phyloP scores from a whole-genome alignment of 1,284 basidiomycete genomes.

The Nidula niveotomentosa region DNA sequence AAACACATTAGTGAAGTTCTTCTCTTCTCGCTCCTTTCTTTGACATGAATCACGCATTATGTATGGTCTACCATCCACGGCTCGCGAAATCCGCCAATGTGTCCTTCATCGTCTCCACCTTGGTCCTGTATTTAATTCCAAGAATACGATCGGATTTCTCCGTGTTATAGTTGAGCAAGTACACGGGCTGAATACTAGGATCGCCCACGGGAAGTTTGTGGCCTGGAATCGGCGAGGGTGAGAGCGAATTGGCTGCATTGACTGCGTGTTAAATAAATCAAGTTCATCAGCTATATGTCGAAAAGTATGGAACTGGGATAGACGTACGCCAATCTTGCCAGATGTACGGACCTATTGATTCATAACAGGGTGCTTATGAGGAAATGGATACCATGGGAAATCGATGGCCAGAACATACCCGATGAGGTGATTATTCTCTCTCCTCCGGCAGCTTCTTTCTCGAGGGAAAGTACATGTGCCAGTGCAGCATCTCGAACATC shows the following conservation, averaged over 20 bases:
- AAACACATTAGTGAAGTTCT: no score
- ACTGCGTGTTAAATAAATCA: slow-evolving; percentile 10
- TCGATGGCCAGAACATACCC: slow-evolving; percentile 10
- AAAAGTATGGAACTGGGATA: neutral
- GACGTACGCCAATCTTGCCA: slow-evolving; percentile 32
- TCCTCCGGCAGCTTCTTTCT: slow-evolving; percentile 25
- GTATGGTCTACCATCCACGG: slow-evolving; percentile 33
- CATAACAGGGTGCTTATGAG: slow-evolving; percentile 29
- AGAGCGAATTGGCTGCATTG: slow-evolving; percentile 25
- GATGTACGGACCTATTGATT: slow-evolving; percentile 19
- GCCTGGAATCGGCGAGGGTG: slow-evolving; percentile 19
- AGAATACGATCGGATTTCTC: slow-evolving; percentile 40
- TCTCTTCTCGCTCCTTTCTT: no score
- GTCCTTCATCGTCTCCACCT: slow-evolving; percentile 39
- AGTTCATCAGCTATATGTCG: no score
- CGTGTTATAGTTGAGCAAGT: slow-evolving; percentile 25
- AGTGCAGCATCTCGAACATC: slow-evolving; percentile 29
- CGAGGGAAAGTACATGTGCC: slow-evolving; percentile 22
- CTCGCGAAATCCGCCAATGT: slow-evolving; percentile 37
- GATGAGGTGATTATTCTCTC: slow-evolving; percentile 27
- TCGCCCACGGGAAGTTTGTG: slow-evolving; percentile 23
- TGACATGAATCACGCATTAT: neutral
- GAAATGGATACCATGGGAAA: neutral
- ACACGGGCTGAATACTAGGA: slow-evolving; percentile 23
- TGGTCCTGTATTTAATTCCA: slow-evolving; percentile 41